Evolutionary conservation across 2,329 filamentous ascomycete species (phyloP).

Genomic region (Coniella vitis): DNA sequence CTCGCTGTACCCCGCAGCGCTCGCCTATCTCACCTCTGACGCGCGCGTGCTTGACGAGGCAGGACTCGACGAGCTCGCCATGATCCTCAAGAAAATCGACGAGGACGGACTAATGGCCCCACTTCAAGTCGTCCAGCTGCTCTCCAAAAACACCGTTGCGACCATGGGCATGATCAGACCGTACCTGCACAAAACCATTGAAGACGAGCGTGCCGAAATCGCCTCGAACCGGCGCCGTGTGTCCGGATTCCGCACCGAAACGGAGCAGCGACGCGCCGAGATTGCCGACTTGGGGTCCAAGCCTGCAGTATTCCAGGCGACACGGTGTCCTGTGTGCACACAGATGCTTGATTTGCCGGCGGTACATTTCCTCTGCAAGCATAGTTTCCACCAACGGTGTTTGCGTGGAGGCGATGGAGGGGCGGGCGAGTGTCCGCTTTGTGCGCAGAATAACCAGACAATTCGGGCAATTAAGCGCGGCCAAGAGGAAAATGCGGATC

Average conservation of each 20-base stretch:
- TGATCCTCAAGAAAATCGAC: constrained; percentile 79
- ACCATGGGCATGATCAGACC: constrained; percentile 97
- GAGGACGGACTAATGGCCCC: constrained; percentile 90
- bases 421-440: constrained; percentile 70
- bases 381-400: constrained; percentile 92
- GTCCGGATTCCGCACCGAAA: constrained; percentile 76
- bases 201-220: constrained; percentile 82
- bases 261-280: constrained; percentile 70
- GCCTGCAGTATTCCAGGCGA: constrained; percentile 83
- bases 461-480: constrained; percentile 80
- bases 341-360: constrained; percentile 75
- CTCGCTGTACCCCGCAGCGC: constrained; percentile 82
- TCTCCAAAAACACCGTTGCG: constrained; percentile 63
- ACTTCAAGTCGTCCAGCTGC: constrained; percentile 89
- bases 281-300: constrained; percentile 70
- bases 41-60: constrained; percentile 76
- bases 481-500: constrained; percentile 77
- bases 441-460: constrained; percentile 75
- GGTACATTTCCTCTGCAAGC: constrained; percentile 95
- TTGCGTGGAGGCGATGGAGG: constrained; percentile 41
- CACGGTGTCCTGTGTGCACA: constrained; percentile 77
- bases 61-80: constrained; percentile 71
- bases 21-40: constrained; percentile 89
- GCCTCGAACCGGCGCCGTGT: constrained; percentile 72
- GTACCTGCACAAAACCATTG: constrained; percentile 84